A percentile compares a stretch with the other conserved stretches of the same genome.
These are phyloP conservation scores for Ascosphaera aggregata DNA, from an alignment of 2,329 filamentous ascomycete genomes.

Conservation along the genomic window DNA sequence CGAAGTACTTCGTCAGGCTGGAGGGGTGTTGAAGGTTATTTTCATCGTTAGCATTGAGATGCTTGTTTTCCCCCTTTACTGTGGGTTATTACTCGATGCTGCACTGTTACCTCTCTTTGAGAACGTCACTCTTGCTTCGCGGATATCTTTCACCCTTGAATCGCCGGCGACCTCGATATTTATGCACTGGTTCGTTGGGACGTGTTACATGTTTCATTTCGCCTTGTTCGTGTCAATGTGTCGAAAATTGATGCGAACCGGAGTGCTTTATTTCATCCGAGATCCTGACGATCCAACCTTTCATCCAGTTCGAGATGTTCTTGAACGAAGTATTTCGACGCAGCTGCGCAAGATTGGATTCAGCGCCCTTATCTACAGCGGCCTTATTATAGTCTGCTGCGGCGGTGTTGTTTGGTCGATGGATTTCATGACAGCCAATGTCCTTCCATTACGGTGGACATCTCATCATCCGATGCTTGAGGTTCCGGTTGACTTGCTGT, in stretches of 20 bases:
- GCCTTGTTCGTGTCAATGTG: constrained; percentile 98
- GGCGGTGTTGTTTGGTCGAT: constrained; percentile 94
- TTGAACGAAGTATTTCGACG: constrained; percentile 77
- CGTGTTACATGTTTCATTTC: constrained; percentile 99
- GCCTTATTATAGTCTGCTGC: constrained; percentile 73
- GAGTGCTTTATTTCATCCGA: constrained; percentile 91
- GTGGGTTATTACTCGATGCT: constrained; percentile 69
- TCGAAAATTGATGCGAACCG: constrained; percentile 85
- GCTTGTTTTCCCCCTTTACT: constrained; percentile 92
- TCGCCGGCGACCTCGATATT: constrained; percentile 82
- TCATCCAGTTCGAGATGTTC: constrained; percentile 86
- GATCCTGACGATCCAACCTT: constrained; percentile 97
- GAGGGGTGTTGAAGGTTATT: constrained; percentile 93
- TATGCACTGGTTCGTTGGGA: constrained; percentile 96
- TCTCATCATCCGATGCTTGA: constrained; percentile 81
- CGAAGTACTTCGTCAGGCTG: constrained; percentile 73
- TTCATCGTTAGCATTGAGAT: constrained; percentile 98
- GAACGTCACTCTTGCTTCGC: constrained; percentile 49
- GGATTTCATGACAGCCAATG: constrained; percentile 37
- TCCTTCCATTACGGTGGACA: constrained; percentile 83
- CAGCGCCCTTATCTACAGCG: constrained; percentile 86
- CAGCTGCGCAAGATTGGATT: constrained; percentile 93
- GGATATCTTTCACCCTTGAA: constrained; percentile 51
- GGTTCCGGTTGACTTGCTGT: constrained; percentile 79
- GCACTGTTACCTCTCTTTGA: constrained; percentile 80